Conservation (phyloP, 345 rosid genomes). For the Citrus mangshanensis region DNA sequence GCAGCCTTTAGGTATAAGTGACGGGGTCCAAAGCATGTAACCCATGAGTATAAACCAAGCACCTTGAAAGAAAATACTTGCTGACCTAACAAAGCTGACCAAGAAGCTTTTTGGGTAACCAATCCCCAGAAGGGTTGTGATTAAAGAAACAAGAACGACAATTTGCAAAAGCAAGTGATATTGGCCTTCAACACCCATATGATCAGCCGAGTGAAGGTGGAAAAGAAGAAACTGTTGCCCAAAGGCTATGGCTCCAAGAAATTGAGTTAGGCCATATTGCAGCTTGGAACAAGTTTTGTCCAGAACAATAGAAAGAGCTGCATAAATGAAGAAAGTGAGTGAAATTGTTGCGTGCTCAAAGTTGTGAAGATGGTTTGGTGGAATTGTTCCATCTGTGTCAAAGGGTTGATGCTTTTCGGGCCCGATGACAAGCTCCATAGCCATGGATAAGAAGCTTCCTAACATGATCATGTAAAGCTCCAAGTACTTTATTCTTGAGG, state of each 20-base stretch:
- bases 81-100: conserved; percentile 63
- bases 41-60: conserved; percentile 76
- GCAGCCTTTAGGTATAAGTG: conserved; percentile 59
- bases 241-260: conserved; percentile 61
- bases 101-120: conserved; percentile 60
- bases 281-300: conserved; percentile 38
- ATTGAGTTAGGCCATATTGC: conserved; percentile 36
- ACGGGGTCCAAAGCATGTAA: conserved; percentile 71
- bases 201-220: conserved; percentile 80
- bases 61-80: conserved; percentile 69
- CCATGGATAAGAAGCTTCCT: conserved; percentile 53
- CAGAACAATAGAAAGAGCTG: conserved; percentile 50
- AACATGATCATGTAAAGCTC: conserved; percentile 65
- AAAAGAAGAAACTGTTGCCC: conserved; percentile 70
- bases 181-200: conserved; percentile 80
- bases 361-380: conserved; percentile 86
- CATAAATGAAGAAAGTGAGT: conserved; percentile 61
- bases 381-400: conserved; percentile 73
- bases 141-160: conserved; percentile 45
- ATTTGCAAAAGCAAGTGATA: conserved; percentile 75
- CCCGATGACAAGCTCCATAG: conserved; percentile 79
- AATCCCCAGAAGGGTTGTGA: conserved; percentile 64
- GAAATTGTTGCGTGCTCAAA: conserved; percentile 78
- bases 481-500: conserved; percentile 43
- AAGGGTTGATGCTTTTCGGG: conserved; percentile 76